Conservation (phyloP, 225 moss, liverwort and hornwort genomes). For the Neckera pumila region DNA sequence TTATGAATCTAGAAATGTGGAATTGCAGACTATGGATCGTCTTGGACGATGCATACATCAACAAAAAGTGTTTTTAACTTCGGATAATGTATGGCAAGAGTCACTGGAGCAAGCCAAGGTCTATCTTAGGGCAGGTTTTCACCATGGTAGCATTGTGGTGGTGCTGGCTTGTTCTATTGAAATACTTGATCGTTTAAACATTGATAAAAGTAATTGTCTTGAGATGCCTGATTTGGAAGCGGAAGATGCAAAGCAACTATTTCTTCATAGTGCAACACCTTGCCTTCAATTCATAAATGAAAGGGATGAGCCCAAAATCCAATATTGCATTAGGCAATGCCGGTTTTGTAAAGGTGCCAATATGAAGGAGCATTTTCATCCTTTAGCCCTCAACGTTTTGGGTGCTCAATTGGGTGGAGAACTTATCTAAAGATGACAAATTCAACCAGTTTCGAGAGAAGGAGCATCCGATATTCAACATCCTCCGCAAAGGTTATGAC, state of each 20-base stretch:
- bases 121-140: background rate
- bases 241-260: background rate
- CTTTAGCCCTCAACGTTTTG: background rate
- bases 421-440: background rate
- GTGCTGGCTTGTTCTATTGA: background rate
- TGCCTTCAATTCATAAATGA: background rate
- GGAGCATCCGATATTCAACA: background rate
- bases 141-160: background rate
- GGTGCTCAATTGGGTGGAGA: background rate
- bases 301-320: background rate
- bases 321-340: background rate
- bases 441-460: background rate
- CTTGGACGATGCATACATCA: background rate
- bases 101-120: background rate
- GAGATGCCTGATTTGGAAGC: background rate
- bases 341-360: background rate
- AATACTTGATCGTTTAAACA: background rate
- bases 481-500: background rate
- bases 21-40: background rate
- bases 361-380: background rate
- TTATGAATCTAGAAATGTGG: background rate
- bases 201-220: background rate
- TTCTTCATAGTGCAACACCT: background rate
- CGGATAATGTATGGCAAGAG: background rate
- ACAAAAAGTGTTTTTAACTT: background rate